These are phyloP conservation scores for Ogataea wickerhamii DNA, from an alignment of 805 yeast genomes.

Conservation along the genomic window DNA sequence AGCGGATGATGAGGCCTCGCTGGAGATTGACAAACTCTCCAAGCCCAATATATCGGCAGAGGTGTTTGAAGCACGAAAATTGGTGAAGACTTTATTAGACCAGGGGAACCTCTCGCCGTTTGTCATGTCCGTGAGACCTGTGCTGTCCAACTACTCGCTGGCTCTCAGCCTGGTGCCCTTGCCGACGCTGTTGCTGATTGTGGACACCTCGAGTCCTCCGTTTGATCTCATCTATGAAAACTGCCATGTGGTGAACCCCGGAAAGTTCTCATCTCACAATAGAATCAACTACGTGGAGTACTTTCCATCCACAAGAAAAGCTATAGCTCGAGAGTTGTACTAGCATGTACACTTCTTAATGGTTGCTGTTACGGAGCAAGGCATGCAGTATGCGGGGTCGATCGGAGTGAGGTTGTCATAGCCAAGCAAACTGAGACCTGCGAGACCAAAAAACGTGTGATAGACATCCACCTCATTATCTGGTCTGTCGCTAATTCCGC, in stretches of 20 bases:
- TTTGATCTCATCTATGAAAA: slow-evolving; percentile 80
- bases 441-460: slow-evolving; percentile 87
- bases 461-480: slow-evolving; percentile 90
- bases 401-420: slow-evolving; percentile 55
- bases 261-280: slow-evolving; percentile 46
- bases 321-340: slow-evolving; percentile 45
- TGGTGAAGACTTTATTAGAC: slow-evolving; percentile 77
- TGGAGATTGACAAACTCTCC: slow-evolving; percentile 27
- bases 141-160: slow-evolving; percentile 68
- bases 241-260: slow-evolving; percentile 74
- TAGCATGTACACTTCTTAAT: slow-evolving; percentile 30
- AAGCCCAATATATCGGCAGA: slow-evolving; percentile 41
- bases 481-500: slow-evolving; percentile 92
- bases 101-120: slow-evolving; percentile 91
- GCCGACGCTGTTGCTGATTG: slow-evolving; percentile 62
- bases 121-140: slow-evolving; percentile 52
- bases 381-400: slow-evolving; percentile 88
- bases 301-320: slow-evolving; percentile 53
- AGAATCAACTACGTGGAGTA: slow-evolving; percentile 72
- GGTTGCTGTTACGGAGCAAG: slow-evolving; percentile 41
- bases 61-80: slow-evolving; percentile 57
- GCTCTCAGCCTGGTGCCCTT: slow-evolving; percentile 70
- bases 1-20: slow-evolving; percentile 22
- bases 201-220: slow-evolving; percentile 66
- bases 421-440: slow-evolving; percentile 80